These are phyloP conservation scores for Penicillium lividum DNA, from an alignment of 495 filamentous ascomycete species.

Conservation along the genomic window DNA sequence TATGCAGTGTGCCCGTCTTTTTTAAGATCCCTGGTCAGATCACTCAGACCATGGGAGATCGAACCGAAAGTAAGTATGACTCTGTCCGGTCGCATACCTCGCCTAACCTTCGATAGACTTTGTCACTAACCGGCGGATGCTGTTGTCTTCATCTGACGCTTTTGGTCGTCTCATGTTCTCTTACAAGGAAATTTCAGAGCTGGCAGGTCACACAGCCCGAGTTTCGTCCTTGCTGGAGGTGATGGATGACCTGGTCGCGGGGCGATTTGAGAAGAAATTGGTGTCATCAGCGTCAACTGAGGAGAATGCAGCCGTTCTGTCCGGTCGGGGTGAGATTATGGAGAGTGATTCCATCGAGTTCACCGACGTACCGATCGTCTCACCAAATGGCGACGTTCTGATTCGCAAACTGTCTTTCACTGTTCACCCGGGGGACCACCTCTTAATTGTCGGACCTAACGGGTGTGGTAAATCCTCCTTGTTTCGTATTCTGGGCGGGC, in stretches of 20 bases:
- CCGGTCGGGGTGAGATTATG: slow-evolving; percentile 71
- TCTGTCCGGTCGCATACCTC: not conserved
- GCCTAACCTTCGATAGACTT: slow-evolving; percentile 54
- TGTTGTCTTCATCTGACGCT: slow-evolving; percentile 89
- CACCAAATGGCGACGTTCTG: slow-evolving; percentile 91
- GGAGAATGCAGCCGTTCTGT: slow-evolving; percentile 75
- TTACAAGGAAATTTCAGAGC: slow-evolving; percentile 94
- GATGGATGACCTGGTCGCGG: slow-evolving; percentile 87
- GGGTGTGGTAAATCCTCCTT: slow-evolving; percentile 95
- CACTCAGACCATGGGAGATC: slow-evolving; percentile 78
- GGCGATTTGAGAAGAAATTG: slow-evolving; percentile 92
- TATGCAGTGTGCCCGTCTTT: slow-evolving; percentile 97
- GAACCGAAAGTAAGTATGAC: slow-evolving; percentile 72
- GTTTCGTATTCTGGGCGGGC: slow-evolving; percentile 92
- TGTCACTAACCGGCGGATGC: slow-evolving; percentile 89
- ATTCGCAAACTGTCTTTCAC: slow-evolving; percentile 82
- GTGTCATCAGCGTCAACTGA: slow-evolving; percentile 82
- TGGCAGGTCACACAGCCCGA: slow-evolving; percentile 91
- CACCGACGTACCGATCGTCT: slow-evolving; percentile 91
- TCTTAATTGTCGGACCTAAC: slow-evolving; percentile 94
- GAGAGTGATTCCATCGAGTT: slow-evolving; percentile 86
- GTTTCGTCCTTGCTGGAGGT: slow-evolving; percentile 87
- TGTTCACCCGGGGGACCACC: slow-evolving; percentile 81
- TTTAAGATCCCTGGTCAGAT: slow-evolving; percentile 81
- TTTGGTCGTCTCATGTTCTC: slow-evolving; percentile 98